These are phyloP conservation scores for Penicillium sp. DNA, from an alignment of 2,329 filamentous ascomycete genomes.

Conservation along the genomic window DNA sequence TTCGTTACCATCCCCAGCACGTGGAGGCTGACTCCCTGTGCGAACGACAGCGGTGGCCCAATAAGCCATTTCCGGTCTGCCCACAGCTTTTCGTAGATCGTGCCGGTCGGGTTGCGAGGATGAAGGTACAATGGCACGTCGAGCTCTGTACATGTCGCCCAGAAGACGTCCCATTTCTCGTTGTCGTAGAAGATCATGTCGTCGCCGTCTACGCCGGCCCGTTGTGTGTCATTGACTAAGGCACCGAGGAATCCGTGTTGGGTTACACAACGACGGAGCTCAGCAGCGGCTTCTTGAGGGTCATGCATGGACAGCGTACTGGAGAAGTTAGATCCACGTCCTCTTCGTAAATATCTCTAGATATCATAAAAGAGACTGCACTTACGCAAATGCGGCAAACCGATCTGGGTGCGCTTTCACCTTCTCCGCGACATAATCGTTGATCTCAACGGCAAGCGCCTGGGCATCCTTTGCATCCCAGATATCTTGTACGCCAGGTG, in stretches of 20 bases:
- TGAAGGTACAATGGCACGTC: slow-evolving; percentile 66
- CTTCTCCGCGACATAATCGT: slow-evolving; percentile 47
- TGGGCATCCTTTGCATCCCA: slow-evolving; percentile 47
- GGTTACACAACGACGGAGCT: slow-evolving; percentile 51
- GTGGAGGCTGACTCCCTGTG: slow-evolving; percentile 60
- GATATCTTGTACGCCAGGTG: slow-evolving; percentile 51
- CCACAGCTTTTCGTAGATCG: slow-evolving; percentile 59
- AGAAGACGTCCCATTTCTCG: slow-evolving; percentile 59
- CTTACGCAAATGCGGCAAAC: slow-evolving; percentile 47
- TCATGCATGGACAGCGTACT: slow-evolving; percentile 44
- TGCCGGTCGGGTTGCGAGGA: slow-evolving; percentile 58
- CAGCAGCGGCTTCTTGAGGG: slow-evolving; percentile 40
- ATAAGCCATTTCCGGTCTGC: slow-evolving; percentile 60
- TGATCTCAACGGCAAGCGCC: slow-evolving; percentile 47
- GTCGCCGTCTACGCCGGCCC: slow-evolving; percentile 57
- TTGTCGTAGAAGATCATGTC: slow-evolving; percentile 65
- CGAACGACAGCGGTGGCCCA: slow-evolving; percentile 60
- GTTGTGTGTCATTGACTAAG: slow-evolving; percentile 63
- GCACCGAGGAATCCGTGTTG: slow-evolving; percentile 63
- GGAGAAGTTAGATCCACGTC: not conserved
- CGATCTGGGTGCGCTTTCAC: slow-evolving; percentile 45
- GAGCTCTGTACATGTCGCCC: slow-evolving; percentile 57
- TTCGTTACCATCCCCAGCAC: slow-evolving; percentile 53
- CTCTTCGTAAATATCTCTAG: not conserved
- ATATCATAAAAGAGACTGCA: not conserved